Evolutionary conservation across 2,329 filamentous ascomycete species (phyloP).

Genomic region (Boeremia lycopersici): DNA sequence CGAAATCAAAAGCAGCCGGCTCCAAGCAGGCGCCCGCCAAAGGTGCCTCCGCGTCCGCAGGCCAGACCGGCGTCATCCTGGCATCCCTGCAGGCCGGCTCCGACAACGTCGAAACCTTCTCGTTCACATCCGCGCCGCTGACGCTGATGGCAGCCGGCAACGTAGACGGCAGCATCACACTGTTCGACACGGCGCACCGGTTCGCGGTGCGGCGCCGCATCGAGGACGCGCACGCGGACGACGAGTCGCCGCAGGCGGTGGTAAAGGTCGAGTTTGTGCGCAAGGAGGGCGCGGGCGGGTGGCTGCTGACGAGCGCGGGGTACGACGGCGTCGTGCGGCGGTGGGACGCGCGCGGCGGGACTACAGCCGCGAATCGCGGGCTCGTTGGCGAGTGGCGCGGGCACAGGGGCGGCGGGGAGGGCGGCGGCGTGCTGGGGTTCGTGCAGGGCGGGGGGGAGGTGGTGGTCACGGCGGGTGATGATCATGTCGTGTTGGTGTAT

Average conservation of each 20-base stretch:
- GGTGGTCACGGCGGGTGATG: conserved; percentile 90
- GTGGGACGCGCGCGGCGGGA: conserved; percentile 81
- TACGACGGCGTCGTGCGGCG: conserved; percentile 89
- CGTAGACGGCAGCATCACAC: conserved; percentile 73
- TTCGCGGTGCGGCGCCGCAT: conserved; percentile 88
- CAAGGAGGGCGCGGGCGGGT: conserved; percentile 53
- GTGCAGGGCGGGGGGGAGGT: conserved; percentile 78
- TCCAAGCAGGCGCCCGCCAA: conserved; percentile 52
- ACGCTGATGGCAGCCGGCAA: conserved; percentile 67
- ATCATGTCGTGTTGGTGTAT: conserved; percentile 52
- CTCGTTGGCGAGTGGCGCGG: conserved; percentile 88
- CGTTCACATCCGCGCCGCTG: conserved; percentile 66
- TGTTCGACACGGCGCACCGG: conserved; percentile 85
- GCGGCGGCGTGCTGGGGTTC: conserved; percentile 88
- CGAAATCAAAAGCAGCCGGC: conserved; percentile 56
- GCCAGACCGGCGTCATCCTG: conserved; percentile 74
- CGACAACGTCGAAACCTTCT: conserved; percentile 78
- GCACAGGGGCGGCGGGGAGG: conserved; percentile 81
- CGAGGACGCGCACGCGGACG: conserved; percentile 74
- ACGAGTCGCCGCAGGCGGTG: conserved; percentile 80
- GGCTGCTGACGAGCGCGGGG: conserved; percentile 83
- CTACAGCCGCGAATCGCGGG: conserved; percentile 69
- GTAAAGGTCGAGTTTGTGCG: conserved; percentile 90
- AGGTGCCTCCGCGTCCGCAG: conserved; percentile 45
- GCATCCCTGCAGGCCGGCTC: conserved; percentile 81